Base-by-base conservation (phyloP, 1,284 basidiomycete species). In the Bjerkandera adusta region DNA sequence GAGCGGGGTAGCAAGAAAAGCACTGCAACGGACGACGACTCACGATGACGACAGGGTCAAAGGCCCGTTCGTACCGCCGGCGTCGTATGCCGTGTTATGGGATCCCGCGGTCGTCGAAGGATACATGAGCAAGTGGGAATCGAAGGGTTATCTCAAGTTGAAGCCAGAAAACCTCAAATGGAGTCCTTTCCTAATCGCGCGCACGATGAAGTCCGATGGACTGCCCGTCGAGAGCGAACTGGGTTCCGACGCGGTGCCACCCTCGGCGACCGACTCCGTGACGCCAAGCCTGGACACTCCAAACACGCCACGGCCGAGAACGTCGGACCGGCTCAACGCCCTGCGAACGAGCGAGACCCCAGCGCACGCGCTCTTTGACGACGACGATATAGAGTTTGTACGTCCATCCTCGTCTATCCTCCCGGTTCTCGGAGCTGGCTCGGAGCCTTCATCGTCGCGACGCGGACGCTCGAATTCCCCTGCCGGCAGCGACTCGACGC, bases 91-190 rank as follows among this genome's bases (percentile, higher is more conserved):
- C 21, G 87, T 98, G 39, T 72, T 72, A 41, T 91, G 86, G 75
- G 84, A 94, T 52, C 77, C 69, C 3, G 76, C 74, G n/a, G 73
- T 77, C 52, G 85, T 97, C 32, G 71, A 75, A 6, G 73, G 71
- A 30, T 88, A 87, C 61, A 58, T 97, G 45, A 66, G 66, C 22
- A 77, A 76, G 44, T 91, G 90, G 79, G 84, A 89, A 55, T 67
- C 70, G 16, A 98, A 96, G 66, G 88, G 86, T 1, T 89, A 95
- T 60, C 61, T 95, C 50, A 79, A 71, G 57, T 75, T 99, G 43
- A 82, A 80, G 52, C 85, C 93, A 0, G 92, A 95, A 59, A 85
- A 85, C 64, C 76, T 99, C 51, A 93, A 92, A 61, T 99, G 97
- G 90, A 94, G 87, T 52, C 96, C 96, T 4, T 98, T 97, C 70